Base-by-base conservation (phyloP, 179 eudicot genomes). In the Nepenthes alata region DNA sequence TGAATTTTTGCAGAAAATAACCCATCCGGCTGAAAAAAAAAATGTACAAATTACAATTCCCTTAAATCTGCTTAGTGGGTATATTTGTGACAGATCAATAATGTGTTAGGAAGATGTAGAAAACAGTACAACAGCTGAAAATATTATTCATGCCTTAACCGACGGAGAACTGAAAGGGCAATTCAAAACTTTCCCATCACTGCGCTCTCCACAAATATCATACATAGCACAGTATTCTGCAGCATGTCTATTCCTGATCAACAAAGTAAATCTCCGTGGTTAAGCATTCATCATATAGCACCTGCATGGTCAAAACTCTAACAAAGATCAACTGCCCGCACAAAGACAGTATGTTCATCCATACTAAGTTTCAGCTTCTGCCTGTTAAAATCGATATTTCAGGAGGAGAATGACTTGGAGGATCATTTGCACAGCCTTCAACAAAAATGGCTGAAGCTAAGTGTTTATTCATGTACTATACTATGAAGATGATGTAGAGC, bases 221-320 rank as follows among this genome's bases (percentile, higher is more conserved):
- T 93, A 85, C 98, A 93, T 89, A 58, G 95, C 85, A 74, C 98
- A 93, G 60, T 85, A 87, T 63, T 73, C 88, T 62, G 74, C 77
- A 14, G 87, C 70, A 67, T 86, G 96, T 60, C 67, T 77, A 70
- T 74, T 44, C 83, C 96, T 89, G 63, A 62, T 47, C 62, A 57
- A 68, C 49, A 54, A 47, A 73, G 38, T 47, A 53, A 67, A 51
- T 55, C 6, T 45, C 57, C 35, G 63, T 39, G 55, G 38, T 34
- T 64, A 62, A 35, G 35, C 36, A 45, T n/a, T 49, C 61, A 50
- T 9, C 2, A 55, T 55, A 1, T 41, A 58, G 64, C 48, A 67
- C 61, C 14, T 55, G 11, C 25, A 50, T 8, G 14, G 15, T 5
- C 5, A 11, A 52, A 16, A 52, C 2, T 5, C 2, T 5, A 16